Base-by-base conservation (phyloP, 1,139 yeast genomes). In the Arxiozyma heterogenica region DNA sequence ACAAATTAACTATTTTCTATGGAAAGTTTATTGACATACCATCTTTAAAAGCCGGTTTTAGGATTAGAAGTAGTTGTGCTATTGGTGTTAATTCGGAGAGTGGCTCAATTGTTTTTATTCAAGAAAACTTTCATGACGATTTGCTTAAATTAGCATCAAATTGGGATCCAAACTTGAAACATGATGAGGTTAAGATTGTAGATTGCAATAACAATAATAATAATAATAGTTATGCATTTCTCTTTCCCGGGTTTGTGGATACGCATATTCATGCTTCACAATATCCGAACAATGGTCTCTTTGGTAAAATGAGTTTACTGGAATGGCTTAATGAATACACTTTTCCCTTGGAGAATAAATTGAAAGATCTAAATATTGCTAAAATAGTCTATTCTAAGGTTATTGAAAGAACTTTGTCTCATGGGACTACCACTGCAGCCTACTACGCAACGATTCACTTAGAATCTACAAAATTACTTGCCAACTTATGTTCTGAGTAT, bases 201-300 rank as follows among this genome's bases (percentile, higher is more conserved):
- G 21, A 38, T 42, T n/a, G 34, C 15, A 17, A 34, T 49, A 12
- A 30, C 22, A 38, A 22, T 12, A 15, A 30, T 12, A 34, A 8
- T 21, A 44, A 17, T 3, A 27, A 39, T 41, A 15, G 34, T 27
- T 17, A 46, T 17, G 47, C 17, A 34, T 90, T 91, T 67, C 81
- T 85, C 63, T 81, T 88, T 64, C 98, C 98, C 0, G 98, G 98
- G 0, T 90, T 93, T 63, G 74, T 93, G 17, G 98, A 93, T 65
- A 90, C 98, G 1, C 98, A 93, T 67, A 89, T 90, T 57, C 98
- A 93, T 68, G 97, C 98, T 0, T 86, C 98, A 4, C 98, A 93
- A 71, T 93, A 82, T 67, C 97, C 98, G n/a, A 93, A 93, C 68
- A 77, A 81, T 51, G 98, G 98, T 1, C 81, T 93, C 44, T 94